Evolutionary conservation across 257 asterid species (phyloP).

Genomic region (Rauvolfia tetraphylla): DNA sequence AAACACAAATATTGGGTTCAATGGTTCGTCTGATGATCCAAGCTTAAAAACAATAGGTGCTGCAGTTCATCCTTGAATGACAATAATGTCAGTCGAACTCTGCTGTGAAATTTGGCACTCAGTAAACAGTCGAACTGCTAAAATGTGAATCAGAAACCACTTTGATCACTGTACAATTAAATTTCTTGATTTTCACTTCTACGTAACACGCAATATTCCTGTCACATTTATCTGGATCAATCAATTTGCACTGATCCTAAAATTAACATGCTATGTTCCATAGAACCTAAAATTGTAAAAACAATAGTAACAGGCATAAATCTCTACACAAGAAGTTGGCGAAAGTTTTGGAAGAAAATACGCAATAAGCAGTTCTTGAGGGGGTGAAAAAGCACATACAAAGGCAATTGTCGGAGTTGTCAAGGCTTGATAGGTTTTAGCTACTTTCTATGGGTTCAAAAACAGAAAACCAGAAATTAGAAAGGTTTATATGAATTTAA

Average conservation of each 20-base stretch:
- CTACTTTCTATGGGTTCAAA: background rate
- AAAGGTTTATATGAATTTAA: background rate
- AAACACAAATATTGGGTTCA: background rate
- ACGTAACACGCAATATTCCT: background rate
- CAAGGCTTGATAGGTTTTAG: background rate
- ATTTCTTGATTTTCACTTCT: background rate
- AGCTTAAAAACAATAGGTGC: background rate
- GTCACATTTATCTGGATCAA: background rate
- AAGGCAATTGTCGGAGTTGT: background rate
- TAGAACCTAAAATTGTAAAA: background rate
- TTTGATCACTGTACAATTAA: background rate
- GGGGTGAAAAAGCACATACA: background rate
- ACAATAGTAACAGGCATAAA: background rate
- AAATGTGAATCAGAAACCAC: background rate
- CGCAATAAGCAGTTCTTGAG: background rate
- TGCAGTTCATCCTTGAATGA: background rate
- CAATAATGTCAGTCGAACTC: background rate
- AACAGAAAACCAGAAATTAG: background rate
- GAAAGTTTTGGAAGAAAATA: background rate
- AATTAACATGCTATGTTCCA: background rate
- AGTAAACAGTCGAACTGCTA: background rate
- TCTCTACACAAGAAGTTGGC: too few species aligned
- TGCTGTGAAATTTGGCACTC: background rate
- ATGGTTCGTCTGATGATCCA: background rate
- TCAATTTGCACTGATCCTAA: background rate